Percentiles rank a stretch among this genome's conserved stretches.
Evolutionary conservation across 1,284 basidiomycete genomes (phyloP).

Genomic region (Tausonia pullulans): DNA sequence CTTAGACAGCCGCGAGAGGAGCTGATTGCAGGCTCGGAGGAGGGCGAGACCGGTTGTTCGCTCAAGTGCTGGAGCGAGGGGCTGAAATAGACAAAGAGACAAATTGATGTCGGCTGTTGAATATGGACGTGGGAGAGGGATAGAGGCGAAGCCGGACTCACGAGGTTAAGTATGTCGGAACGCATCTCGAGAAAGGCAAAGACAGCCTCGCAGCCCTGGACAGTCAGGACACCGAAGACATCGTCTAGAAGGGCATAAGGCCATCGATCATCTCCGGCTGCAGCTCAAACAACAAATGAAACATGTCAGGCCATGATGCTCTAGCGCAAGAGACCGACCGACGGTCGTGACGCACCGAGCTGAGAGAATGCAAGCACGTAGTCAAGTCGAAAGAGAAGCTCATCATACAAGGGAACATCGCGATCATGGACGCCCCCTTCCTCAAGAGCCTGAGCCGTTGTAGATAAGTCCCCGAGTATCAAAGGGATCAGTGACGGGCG

Average conservation of each 20-base stretch:
- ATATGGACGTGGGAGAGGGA: not conserved
- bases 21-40: constrained; percentile 14
- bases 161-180: constrained; percentile 10
- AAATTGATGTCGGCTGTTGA: not conserved
- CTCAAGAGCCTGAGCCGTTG: too few species aligned
- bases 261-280: not conserved
- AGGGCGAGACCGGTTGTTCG: constrained; percentile 13
- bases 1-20: constrained; percentile 13
- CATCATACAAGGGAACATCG: too few species aligned
- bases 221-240: constrained; percentile 1
- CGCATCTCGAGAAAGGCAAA: constrained; percentile 14
- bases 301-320: too few species aligned
- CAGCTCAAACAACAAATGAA: too few species aligned
- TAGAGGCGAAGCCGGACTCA: not conserved
- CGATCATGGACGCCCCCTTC: too few species aligned
- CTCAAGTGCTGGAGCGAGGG: constrained; percentile 1
- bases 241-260: constrained; percentile 12
- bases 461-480: too few species aligned
- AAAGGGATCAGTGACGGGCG: too few species aligned
- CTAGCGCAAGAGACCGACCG: too few species aligned
- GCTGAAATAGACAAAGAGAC: not conserved
- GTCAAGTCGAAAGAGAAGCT: too few species aligned
- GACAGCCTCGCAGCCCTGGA: constrained; percentile 8
- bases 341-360: too few species aligned
- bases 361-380: too few species aligned